Percentiles rank a stretch among this genome's conserved stretches.
These are phyloP conservation scores for Chrysoporthe cubensis DNA, from an alignment of 2,329 filamentous ascomycete species.

Conservation along the genomic window DNA sequence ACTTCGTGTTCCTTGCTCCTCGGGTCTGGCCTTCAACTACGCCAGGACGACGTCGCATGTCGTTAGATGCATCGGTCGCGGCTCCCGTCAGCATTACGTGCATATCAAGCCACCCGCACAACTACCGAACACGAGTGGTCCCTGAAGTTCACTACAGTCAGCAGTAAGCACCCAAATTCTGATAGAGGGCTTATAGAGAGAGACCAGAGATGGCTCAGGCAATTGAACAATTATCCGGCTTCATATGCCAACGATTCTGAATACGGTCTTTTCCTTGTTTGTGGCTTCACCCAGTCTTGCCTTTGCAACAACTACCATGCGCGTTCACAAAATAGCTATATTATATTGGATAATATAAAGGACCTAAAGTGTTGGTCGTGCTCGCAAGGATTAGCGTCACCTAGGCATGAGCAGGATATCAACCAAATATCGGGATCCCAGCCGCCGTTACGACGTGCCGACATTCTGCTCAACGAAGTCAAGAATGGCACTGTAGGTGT, in stretches of 20 bases:
- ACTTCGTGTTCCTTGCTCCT: neutral
- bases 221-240: neutral
- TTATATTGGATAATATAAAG: neutral
- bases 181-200: neutral
- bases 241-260: neutral
- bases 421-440: neutral
- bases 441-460: neutral
- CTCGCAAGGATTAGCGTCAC: too few relatives aligned
- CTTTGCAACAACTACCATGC: neutral
- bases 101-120: neutral
- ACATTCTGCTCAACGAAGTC: constrained; percentile 22
- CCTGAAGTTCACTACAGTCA: neutral
- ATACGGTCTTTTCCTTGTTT: neutral
- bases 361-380: neutral
- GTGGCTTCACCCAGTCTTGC: neutral
- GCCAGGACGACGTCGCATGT: neutral
- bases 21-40: neutral
- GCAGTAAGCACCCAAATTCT: constrained; percentile 16
- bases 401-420: too few relatives aligned
- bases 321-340: neutral
- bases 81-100: neutral
- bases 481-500: constrained; percentile 25
- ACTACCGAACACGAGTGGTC: neutral
- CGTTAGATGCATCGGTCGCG: neutral
- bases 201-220: neutral